Conservation (phyloP, 31 red algal genomes). For the Asparagopsis taxiformis region DNA sequence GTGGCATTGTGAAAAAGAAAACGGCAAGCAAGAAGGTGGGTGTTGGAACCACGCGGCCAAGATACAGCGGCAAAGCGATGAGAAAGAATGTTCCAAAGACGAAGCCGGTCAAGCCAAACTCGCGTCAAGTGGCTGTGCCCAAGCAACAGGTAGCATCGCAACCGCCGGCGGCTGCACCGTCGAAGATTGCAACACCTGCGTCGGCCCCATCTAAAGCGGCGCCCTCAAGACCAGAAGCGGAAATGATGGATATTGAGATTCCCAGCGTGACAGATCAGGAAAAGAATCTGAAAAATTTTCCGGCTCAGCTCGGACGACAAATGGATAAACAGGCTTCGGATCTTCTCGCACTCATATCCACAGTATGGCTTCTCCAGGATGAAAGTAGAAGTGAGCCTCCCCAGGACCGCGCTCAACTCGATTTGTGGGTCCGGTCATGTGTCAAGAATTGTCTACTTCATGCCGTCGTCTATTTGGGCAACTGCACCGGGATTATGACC, state of each 20-base stretch:
- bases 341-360: conserved; percentile 27
- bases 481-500: conserved; percentile 29
- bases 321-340: conserved; percentile 66
- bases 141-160: too few relatives aligned
- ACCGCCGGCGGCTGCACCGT: neutral
- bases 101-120: too few relatives aligned
- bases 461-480: conserved; percentile 26
- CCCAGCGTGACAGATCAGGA: neutral
- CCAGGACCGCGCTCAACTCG: conserved; percentile 29
- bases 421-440: conserved; percentile 38
- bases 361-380: conserved; percentile 65
- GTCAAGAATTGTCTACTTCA: conserved; percentile 38
- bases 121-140: too few relatives aligned
- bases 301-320: conserved; percentile 27
- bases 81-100: conserved; percentile 22
- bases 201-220: neutral
- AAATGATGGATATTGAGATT: neutral
- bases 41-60: neutral
- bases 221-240: neutral
- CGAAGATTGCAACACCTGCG: neutral
- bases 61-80: conserved; percentile 2
- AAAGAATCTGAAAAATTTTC: conserved; percentile 20
- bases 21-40: neutral
- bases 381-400: conserved; percentile 59
- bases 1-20: conserved; percentile 16